A percentile compares a stretch with the other conserved stretches of the same genome.
phyloP scores from a whole-genome alignment of 2,329 filamentous ascomycete genomes.

The Arthrinium phaeospermum region DNA sequence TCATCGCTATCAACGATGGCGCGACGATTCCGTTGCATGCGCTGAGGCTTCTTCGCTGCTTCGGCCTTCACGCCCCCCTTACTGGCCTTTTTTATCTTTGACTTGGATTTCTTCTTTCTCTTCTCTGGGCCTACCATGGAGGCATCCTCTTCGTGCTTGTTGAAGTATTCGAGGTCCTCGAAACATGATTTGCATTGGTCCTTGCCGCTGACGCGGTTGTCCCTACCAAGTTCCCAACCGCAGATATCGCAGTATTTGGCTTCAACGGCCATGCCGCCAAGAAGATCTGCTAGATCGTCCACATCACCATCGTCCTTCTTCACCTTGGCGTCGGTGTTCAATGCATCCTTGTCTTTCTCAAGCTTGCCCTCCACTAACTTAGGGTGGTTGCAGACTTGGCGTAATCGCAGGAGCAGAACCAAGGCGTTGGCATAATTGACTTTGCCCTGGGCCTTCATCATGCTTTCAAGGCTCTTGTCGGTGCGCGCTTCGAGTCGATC shows the following conservation, averaged over 20 bases:
- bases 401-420: conserved; percentile 85
- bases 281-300: conserved; percentile 83
- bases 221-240: conserved; percentile 67
- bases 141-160: conserved; percentile 49
- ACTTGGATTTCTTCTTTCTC: conserved; percentile 42
- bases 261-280: conserved; percentile 81
- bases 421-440: conserved; percentile 93
- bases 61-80: conserved; percentile 42
- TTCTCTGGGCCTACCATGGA: conserved; percentile 45
- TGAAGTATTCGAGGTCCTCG: conserved; percentile 72
- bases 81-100: conserved; percentile 40
- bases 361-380: conserved; percentile 85
- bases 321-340: conserved; percentile 66
- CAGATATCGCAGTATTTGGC: conserved; percentile 85
- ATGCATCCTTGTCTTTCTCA: conserved; percentile 84
- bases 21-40: conserved; percentile 56
- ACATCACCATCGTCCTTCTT: conserved; percentile 67
- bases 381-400: conserved; percentile 95
- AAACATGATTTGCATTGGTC: conserved; percentile 75
- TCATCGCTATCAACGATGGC: conserved; percentile 64
- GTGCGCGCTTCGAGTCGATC: conserved; percentile 81
- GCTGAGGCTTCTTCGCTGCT: conserved; percentile 32
- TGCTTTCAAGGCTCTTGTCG: conserved; percentile 83
- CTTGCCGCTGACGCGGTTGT: conserved; percentile 46
- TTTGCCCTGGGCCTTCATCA: conserved; percentile 87